Base-by-base conservation (phyloP, 2,329 filamentous ascomycete genomes). In the Ceratocystis ficicola region DNA sequence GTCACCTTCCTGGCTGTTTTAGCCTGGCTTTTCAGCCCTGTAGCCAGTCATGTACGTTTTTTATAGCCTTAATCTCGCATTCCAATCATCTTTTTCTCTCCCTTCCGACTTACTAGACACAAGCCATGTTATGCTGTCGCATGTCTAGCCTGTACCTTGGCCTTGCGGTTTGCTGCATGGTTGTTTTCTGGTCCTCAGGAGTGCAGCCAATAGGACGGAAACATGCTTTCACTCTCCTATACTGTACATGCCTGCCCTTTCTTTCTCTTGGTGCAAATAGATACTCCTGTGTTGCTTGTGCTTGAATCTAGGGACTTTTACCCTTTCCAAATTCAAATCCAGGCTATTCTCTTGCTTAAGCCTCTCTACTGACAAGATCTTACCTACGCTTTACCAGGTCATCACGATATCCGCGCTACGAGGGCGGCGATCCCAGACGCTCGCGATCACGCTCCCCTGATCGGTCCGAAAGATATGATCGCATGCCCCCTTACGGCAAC, bases 361-460 rank as follows among this genome's bases (percentile, higher is more conserved):
- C 55, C 55, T 59, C 30, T n/a, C 30, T 59, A 59, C 55, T 59
- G 55, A 59, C 55, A 59, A 59, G 5, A n/a, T 59, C 3, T 20
- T 25, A n/a, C 2, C 48, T 17, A 36, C 55, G 5, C 41, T 15
- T 15, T 12, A 41, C 20, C 50, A 82, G 80, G 81, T 74, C 76
- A 71, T 81, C 77, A 69, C 79, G 81, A 77, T 83, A 84, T 73
- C 75, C 82, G 70, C 81, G 84, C 72, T 86, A 86, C 75, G 84
- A 86, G 20, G 48, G 63, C 72, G 79, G 80, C 73, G 81, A 84
- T 72, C 60, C 57, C 6, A 82, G 80, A 73, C 83, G 80, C 75
- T 87, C 84, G 69, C 81, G 84, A 73, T 87, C 81, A 71, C 81
- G 88, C 70, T 90, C 86, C 30, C 86, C 86, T 62, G 84, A 85